Conservation (phyloP, 1,139 yeast species). For the Hanseniaspora sp. region DNA sequence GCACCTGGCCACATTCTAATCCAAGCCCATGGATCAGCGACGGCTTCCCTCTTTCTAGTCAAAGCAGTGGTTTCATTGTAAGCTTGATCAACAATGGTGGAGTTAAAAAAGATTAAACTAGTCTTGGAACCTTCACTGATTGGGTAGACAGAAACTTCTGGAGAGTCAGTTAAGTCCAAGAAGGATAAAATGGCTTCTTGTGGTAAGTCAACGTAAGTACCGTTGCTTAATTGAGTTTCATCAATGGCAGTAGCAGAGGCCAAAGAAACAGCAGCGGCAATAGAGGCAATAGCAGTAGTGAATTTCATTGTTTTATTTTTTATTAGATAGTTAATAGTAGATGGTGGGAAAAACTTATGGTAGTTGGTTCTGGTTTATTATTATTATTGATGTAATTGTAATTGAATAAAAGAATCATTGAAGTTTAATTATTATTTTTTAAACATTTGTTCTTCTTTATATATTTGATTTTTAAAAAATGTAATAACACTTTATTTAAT, state of each 20-base stretch:
- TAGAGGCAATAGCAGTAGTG: conserved; percentile 8
- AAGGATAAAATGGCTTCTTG: conserved; percentile 26
- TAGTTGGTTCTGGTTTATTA: no score
- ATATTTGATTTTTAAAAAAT: no score
- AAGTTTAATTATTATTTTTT: no score
- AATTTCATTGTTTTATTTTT: conserved; percentile 10
- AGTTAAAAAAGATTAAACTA: conserved; percentile 23
- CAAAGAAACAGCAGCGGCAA: conserved; percentile 8
- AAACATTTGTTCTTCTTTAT: no score
- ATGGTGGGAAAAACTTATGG: no score
- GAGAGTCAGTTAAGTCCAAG: conserved; percentile 24
- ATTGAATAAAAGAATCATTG: no score
- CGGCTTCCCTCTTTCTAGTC: conserved; percentile 24
- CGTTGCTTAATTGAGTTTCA: conserved; percentile 8
- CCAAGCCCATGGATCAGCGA: conserved; percentile 28
- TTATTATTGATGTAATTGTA: no score
- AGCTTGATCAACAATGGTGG: conserved; percentile 23
- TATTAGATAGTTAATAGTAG: no score
- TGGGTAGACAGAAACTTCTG: conserved; percentile 24
- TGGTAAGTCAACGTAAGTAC: conserved; percentile 20
- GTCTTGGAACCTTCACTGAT: conserved; percentile 22
- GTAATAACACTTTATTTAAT: no score
- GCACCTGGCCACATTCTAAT: conserved; percentile 23
- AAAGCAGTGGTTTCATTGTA: conserved; percentile 16
- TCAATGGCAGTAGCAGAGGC: conserved; percentile 14